These are phyloP conservation scores for Stephania yunnanensis DNA, from an alignment of 164 flowering plant species.

Conservation along the genomic window DNA sequence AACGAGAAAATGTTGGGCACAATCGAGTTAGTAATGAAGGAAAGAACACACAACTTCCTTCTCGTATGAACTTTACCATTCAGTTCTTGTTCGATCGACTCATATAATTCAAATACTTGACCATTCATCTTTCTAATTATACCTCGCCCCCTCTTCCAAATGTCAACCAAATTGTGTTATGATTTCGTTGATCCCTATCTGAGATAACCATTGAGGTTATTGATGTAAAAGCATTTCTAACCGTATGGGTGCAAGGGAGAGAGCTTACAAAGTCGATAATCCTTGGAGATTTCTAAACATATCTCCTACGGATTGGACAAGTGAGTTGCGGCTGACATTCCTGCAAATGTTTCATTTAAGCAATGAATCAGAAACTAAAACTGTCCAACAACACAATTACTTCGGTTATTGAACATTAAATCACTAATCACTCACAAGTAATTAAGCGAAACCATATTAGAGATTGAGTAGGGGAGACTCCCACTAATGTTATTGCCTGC, in stretches of 20 bases:
- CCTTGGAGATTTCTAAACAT: slow-evolving; percentile 44
- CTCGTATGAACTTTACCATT: background rate
- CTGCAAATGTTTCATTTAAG: slow-evolving; percentile 27
- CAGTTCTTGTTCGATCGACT: background rate
- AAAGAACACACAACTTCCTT: background rate
- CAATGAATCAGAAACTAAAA: background rate
- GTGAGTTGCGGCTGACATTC: slow-evolving; percentile 64
- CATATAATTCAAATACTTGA: background rate
- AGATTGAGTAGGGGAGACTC: slow-evolving; percentile 73
- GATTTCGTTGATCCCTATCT: background rate
- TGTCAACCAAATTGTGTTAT: background rate
- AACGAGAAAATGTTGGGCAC: background rate
- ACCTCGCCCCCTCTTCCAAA: background rate
- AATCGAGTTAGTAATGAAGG: background rate
- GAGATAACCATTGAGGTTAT: too few relatives aligned
- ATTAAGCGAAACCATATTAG: slow-evolving; percentile 54
- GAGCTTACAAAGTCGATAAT: slow-evolving; percentile 59
- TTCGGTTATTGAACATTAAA: background rate
- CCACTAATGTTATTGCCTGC: slow-evolving; percentile 74
- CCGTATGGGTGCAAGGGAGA: background rate
- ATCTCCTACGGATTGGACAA: slow-evolving; percentile 56
- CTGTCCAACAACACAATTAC: slow-evolving; percentile 2
- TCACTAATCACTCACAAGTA: slow-evolving; percentile 52
- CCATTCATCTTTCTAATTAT: background rate
- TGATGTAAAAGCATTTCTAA: background rate